Base-by-base conservation (phyloP, 257 asterid genomes). In the Rhazya stricta region DNA sequence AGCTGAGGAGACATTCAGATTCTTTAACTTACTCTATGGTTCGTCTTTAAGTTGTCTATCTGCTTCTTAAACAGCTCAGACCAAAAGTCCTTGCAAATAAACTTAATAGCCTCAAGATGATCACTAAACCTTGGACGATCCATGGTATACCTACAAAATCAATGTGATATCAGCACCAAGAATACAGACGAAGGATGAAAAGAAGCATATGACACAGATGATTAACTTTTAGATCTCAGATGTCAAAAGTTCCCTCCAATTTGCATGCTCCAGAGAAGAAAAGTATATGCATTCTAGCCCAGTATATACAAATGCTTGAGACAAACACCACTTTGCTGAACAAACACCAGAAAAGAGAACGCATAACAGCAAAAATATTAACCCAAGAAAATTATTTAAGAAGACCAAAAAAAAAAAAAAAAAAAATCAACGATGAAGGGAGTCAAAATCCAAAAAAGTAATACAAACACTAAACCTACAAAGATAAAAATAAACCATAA, bases 71-170 rank as follows among this genome's bases (percentile, higher is more conserved):
- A 94, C 84, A 94, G 93, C 82, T 94, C 98, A 67, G 96, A 90
- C 98, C 99, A 94, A 69, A 94, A 94, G 87, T 94, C 99, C 84
- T 94, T 94, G 94, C 99, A 94, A 74, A 94, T 89, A 79, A 92
- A 94, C 86, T 94, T 94, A 84, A 94, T 92, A 18, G 98, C 99
- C 80, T 94, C 99, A 77, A 94, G 85, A 85, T 94, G 93, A 78
- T 94, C 97, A 16, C 92, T 87, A 87, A 94, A 94, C 84, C 99
- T 90, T 66, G 97, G 99, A 19, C 89, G 84, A 78, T 94, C 97
- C 97, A 90, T 89, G 29, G 98, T 94, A 84, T 92, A 94, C 85
- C 99, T 92, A 43, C 53, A 73, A 68, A 41, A 74, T 27, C 32
- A 21, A 41, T 30, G 61, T 29, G 23, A 54, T 29, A 58, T 53